phyloP scores from a whole-genome alignment of 768 basidiomycete species.

The Tricholoma hemisulphureum region DNA sequence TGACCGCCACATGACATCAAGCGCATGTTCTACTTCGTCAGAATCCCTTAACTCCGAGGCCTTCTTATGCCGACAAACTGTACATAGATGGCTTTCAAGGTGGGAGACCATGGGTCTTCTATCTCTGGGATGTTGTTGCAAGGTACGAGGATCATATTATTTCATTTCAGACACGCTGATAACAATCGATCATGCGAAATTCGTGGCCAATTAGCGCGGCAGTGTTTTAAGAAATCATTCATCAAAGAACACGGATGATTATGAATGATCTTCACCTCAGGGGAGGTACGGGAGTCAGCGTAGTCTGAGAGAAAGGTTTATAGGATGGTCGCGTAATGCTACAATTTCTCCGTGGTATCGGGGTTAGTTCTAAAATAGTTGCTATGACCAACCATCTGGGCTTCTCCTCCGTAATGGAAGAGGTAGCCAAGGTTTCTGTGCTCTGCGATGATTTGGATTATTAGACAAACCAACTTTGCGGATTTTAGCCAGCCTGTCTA shows the following conservation, averaged over 20 bases:
- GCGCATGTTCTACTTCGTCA: not conserved
- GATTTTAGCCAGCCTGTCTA: conserved; percentile 41
- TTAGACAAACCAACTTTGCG: conserved; percentile 47
- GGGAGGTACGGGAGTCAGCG: not conserved
- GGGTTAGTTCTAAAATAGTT: not conserved
- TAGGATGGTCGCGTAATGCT: not conserved
- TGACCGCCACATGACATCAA: not conserved
- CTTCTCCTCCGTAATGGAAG: conserved; percentile 44
- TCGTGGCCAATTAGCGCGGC: not conserved
- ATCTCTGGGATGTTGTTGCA: too few species aligned
- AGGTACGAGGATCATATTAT: not conserved
- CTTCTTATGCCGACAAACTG: not conserved
- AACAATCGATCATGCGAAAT: not conserved
- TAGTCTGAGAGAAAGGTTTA: not conserved
- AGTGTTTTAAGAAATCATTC: not conserved
- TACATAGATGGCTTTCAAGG: not conserved
- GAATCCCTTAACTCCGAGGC: not conserved
- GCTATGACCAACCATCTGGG: conserved; percentile 42
- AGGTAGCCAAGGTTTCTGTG: conserved; percentile 41
- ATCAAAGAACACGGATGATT: too few species aligned
- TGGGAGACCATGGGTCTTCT: too few species aligned
- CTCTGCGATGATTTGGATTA: conserved; percentile 26
- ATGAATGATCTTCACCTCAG: too few species aligned
- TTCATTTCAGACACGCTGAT: too few species aligned
- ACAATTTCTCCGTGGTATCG: conserved; percentile 6